Conservation (phyloP, 2,329 filamentous ascomycete species). For the Basipetospora chlamydospora region DNA sequence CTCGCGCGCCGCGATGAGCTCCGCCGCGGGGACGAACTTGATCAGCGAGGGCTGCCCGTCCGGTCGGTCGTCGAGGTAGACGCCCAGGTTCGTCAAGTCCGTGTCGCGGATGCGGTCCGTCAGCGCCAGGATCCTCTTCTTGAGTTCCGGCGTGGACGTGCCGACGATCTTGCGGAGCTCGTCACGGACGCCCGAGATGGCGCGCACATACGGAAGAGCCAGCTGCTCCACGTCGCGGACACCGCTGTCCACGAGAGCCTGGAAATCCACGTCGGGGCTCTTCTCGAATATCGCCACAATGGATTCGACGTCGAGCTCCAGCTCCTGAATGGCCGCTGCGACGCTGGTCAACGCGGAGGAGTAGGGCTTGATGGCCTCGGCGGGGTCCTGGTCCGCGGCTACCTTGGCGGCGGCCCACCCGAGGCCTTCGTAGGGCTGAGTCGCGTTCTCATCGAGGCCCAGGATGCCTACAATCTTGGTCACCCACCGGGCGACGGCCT, state of each 20-base stretch:
- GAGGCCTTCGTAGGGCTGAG: slow-evolving; percentile 37
- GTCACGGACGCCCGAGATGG: slow-evolving; percentile 42
- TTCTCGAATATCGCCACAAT: slow-evolving; percentile 27
- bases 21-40: slow-evolving; percentile 43
- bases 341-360: slow-evolving; percentile 28
- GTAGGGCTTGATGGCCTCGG: slow-evolving; percentile 32
- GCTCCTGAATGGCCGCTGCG: slow-evolving; percentile 27
- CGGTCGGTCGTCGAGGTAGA: slow-evolving; percentile 77
- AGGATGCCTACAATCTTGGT: slow-evolving; percentile 76
- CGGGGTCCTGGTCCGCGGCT: slow-evolving; percentile 23
- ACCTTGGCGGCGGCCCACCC: slow-evolving; percentile 34
- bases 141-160: slow-evolving; percentile 30
- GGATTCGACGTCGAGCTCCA: slow-evolving; percentile 33
- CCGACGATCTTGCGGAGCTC: slow-evolving; percentile 43
- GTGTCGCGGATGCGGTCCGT: slow-evolving; percentile 71
- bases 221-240: slow-evolving; percentile 37
- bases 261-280: slow-evolving; percentile 31
- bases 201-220: slow-evolving; percentile 39
- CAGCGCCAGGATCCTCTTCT: slow-evolving; percentile 59
- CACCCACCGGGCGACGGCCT: slow-evolving; percentile 57
- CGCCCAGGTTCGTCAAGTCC: slow-evolving; percentile 65
- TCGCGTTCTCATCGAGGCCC: slow-evolving; percentile 56
- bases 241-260: slow-evolving; percentile 27
- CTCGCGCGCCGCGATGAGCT: slow-evolving; percentile 42
- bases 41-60: slow-evolving; percentile 57